Percentiles rank a stretch among this genome's conserved stretches.
Evolutionary conservation across 78 protist genomes (phyloP).

Genomic region (Isochrysis galbana): DNA sequence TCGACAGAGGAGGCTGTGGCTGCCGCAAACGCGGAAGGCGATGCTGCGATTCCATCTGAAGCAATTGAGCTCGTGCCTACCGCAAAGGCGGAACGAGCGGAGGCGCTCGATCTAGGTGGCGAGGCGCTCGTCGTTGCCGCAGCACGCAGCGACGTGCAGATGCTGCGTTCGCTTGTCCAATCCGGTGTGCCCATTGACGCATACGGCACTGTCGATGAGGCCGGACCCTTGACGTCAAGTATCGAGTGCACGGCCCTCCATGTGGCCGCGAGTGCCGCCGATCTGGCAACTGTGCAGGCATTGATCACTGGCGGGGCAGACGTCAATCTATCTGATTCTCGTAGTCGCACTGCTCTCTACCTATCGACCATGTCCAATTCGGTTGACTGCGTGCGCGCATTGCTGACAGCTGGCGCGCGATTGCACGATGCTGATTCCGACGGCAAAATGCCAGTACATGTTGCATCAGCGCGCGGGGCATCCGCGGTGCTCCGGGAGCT

Average conservation of each 20-base stretch:
- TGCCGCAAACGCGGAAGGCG: neutral
- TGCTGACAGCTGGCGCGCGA: neutral
- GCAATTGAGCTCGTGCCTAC: neutral
- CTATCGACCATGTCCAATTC: neutral
- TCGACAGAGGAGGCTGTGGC: neutral
- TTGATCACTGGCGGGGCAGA: constrained; percentile 19
- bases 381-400: neutral
- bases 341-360: neutral
- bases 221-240: too few relatives aligned
- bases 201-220: neutral
- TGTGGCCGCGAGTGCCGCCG: neutral
- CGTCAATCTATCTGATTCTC: neutral
- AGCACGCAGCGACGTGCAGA: neutral
- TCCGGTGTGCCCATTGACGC: neutral
- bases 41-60: neutral
- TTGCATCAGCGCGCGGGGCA: neutral
- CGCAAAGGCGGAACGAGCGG: neutral
- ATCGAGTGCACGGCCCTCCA: neutral
- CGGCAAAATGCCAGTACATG: neutral
- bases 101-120: neutral
- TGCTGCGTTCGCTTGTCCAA: neutral
- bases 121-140: constrained; percentile 14
- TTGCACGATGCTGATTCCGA: neutral
- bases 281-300: neutral
- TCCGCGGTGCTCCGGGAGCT: neutral